phyloP scores from a whole-genome alignment of 2,329 filamentous ascomycete species.

The Talaromyces sp. region DNA sequence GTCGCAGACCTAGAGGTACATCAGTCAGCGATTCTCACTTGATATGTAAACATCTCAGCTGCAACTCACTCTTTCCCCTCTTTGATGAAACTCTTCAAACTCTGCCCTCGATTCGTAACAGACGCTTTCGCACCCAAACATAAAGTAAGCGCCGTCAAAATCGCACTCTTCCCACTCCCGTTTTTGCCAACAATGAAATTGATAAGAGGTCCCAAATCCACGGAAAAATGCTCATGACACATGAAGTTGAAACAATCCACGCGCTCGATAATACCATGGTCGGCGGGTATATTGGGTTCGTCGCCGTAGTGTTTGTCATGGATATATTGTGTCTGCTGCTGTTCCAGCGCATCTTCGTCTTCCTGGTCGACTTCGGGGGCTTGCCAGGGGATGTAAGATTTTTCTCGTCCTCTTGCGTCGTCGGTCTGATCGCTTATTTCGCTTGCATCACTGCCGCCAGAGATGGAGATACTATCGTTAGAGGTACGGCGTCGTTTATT shows the following conservation, averaged over 20 bases:
- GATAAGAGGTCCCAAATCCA: slow-evolving; percentile 86
- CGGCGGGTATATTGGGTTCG: slow-evolving; percentile 69
- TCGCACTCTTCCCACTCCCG: slow-evolving; percentile 94
- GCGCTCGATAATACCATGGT: slow-evolving; percentile 82
- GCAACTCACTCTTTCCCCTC: slow-evolving; percentile 70
- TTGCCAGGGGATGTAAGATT: not conserved
- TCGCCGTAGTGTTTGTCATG: slow-evolving; percentile 49
- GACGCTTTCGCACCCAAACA: slow-evolving; percentile 95
- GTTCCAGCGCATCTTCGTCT: slow-evolving; percentile 48
- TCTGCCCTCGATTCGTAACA: slow-evolving; percentile 86
- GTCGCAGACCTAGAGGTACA: slow-evolving; percentile 47
- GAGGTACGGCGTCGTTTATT: slow-evolving; percentile 18
- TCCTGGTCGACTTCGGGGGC: slow-evolving; percentile 19
- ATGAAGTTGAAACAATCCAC: slow-evolving; percentile 92
- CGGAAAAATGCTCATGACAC: slow-evolving; percentile 81
- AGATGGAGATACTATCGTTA: slow-evolving; percentile 2
- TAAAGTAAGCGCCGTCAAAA: slow-evolving; percentile 86
- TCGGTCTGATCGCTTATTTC: not conserved
- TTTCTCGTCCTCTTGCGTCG: slow-evolving; percentile 1
- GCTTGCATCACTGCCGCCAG: not conserved
- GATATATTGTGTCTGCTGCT: slow-evolving; percentile 63
- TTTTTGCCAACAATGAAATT: slow-evolving; percentile 99
- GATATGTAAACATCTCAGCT: too few species aligned
- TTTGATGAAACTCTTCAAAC: slow-evolving; percentile 86
- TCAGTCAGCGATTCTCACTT: not conserved